These are phyloP conservation scores for Ensete glaucum DNA, from an alignment of 176 grass and related monocot species.

Conservation along the genomic window DNA sequence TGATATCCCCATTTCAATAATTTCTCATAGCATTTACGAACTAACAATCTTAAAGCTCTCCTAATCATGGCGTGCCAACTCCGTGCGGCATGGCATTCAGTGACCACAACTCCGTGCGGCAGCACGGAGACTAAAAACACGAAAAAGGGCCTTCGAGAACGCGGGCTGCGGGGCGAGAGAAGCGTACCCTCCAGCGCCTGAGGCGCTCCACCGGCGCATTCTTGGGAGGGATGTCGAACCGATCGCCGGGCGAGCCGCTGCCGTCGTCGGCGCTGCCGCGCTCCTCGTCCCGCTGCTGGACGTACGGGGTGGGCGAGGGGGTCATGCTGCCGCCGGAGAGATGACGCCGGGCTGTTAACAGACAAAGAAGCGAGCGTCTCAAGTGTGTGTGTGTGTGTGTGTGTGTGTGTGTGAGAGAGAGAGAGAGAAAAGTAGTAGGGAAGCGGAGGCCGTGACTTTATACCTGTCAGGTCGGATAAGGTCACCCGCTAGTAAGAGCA, in stretches of 20 bases:
- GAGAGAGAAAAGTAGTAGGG: no score
- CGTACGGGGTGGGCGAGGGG: neutral
- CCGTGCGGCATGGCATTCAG: neutral
- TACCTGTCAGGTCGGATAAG: no score
- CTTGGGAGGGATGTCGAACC: constrained; percentile 60
- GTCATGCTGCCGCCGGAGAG: constrained; percentile 20
- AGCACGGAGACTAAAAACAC: neutral
- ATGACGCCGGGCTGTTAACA: constrained; percentile 17
- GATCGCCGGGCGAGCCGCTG: neutral
- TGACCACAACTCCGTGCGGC: neutral
- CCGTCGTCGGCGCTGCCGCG: neutral
- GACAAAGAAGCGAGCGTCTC: no score
- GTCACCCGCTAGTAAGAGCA: no score
- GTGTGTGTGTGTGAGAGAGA: no score
- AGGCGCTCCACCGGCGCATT: constrained; percentile 52
- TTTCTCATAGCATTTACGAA: no score
- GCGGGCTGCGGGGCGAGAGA: neutral
- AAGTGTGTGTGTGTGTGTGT: no score
- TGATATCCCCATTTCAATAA: no score
- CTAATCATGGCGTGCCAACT: no score
- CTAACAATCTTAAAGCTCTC: no score
- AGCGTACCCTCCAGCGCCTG: constrained; percentile 53
- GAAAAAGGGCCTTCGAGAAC: neutral
- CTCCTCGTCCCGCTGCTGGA: constrained; percentile 21
- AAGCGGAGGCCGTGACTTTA: no score